These are phyloP conservation scores for Lathyrus aphaca DNA, from an alignment of 306 rosid species.

Conservation along the genomic window DNA sequence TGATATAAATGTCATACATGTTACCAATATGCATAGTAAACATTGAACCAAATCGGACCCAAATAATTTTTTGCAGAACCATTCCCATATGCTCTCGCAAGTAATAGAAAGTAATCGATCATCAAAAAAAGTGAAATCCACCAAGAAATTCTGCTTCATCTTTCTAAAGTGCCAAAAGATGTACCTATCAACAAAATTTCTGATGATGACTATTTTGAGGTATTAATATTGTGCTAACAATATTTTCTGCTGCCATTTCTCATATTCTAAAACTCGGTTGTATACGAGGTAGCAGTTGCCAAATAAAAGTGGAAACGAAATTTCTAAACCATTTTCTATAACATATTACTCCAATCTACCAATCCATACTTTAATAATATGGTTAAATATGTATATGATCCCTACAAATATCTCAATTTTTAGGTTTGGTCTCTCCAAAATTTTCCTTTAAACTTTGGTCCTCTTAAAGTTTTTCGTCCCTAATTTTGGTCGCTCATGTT, in stretches of 20 bases:
- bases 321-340: slow-evolving; percentile 5
- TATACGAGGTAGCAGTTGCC: slow-evolving; percentile 22
- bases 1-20: too few species aligned
- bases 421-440: too few species aligned
- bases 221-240: slow-evolving; percentile 41
- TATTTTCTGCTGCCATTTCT: slow-evolving; percentile 14
- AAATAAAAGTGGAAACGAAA: slow-evolving; percentile 16
- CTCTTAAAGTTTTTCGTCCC: too few species aligned
- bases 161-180: slow-evolving; percentile 47
- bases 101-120: slow-evolving; percentile 59
- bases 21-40: too few species aligned
- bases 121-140: slow-evolving; percentile 42
- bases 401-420: too few species aligned
- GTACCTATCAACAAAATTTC: slow-evolving; percentile 64
- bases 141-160: slow-evolving; percentile 53
- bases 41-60: slow-evolving; percentile 71
- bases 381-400: too few species aligned
- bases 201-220: slow-evolving; percentile 73
- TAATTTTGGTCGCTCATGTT: too few species aligned
- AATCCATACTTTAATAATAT: too few species aligned
- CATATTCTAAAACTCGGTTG: slow-evolving; percentile 20
- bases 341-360: too few species aligned
- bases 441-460: too few species aligned
- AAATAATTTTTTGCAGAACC: slow-evolving; percentile 64
- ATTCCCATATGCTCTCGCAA: slow-evolving; percentile 64